phyloP scores from a whole-genome alignment of 2,329 filamentous ascomycete species.

The Didymellaceae sp. region DNA sequence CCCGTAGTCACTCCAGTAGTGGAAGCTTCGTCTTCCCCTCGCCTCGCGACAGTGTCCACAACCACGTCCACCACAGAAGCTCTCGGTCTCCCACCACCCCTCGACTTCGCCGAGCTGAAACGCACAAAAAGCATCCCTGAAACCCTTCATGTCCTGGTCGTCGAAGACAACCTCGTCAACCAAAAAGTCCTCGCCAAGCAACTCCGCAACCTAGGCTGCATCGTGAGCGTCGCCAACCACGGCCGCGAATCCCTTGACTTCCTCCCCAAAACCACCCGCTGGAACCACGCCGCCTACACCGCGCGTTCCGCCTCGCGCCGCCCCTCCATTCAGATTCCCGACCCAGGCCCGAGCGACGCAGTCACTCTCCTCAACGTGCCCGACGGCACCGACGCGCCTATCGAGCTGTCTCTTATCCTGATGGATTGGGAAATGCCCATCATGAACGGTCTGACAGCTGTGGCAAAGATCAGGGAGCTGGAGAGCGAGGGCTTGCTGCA shows the following conservation, averaged over 20 bases:
- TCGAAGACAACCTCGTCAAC: conserved; percentile 52
- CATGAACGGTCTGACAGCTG: conserved; percentile 42
- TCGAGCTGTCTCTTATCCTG: conserved; percentile 33
- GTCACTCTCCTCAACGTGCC: background rate
- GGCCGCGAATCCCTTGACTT: conserved; percentile 48
- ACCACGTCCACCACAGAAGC: conserved; percentile 5
- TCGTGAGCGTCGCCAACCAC: conserved; percentile 48
- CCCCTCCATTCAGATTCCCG: conserved; percentile 58
- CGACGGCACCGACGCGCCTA: background rate
- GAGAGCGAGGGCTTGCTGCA: conserved; percentile 28
- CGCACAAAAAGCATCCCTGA: conserved; percentile 15
- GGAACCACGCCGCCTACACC: conserved; percentile 21
- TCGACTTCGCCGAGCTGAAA: conserved; percentile 15
- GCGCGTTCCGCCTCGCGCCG: background rate
- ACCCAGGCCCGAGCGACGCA: background rate
- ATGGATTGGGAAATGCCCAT: conserved; percentile 48
- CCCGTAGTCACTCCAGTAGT: background rate
- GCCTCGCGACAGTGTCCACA: background rate
- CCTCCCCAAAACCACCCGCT: conserved; percentile 34
- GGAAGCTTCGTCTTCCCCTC: background rate
- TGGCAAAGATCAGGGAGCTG: conserved; percentile 35
- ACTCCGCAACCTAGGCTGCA: conserved; percentile 45
- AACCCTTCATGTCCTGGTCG: conserved; percentile 38
- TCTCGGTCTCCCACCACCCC: conserved; percentile 13
- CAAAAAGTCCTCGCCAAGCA: conserved; percentile 52